phyloP scores from a whole-genome alignment of 163 green algal species.

The Scenedesmus sp. region DNA sequence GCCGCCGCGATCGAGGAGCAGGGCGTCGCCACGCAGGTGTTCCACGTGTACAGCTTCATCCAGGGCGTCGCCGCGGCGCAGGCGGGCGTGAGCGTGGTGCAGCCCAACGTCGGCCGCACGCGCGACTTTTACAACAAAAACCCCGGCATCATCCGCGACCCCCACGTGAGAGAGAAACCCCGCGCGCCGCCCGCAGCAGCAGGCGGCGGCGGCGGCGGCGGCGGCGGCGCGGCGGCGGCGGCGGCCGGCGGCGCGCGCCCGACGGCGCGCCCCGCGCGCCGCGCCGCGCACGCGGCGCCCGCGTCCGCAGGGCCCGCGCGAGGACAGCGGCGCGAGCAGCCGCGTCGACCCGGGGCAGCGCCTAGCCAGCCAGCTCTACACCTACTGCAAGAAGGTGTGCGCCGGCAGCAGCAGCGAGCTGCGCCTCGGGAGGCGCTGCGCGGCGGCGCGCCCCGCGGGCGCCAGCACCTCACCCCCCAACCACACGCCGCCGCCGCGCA shows the following conservation, averaged over 20 bases:
- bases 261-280: too few relatives aligned
- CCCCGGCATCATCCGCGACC: constrained; percentile 79
- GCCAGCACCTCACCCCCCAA: too few relatives aligned
- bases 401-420: too few relatives aligned
- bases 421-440: neutral
- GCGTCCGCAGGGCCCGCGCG: constrained; percentile 66
- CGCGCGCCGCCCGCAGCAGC: neutral
- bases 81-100: constrained; percentile 83
- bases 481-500: too few relatives aligned
- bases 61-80: constrained; percentile 61
- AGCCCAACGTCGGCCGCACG: constrained; percentile 83
- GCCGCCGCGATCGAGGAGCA: constrained; percentile 60
- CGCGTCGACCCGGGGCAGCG: constrained; percentile 76
- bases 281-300: neutral
- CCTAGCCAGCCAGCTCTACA: constrained; percentile 75
- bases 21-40: constrained; percentile 60
- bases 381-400: constrained; percentile 61
- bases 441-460: too few relatives aligned
- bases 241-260: too few relatives aligned
- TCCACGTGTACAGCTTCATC: constrained; percentile 53
- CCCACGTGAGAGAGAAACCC: constrained; percentile 55
- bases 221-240: neutral
- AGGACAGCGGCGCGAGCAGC: constrained; percentile 67
- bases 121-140: constrained; percentile 86
- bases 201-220: neutral